Evolutionary conservation across 208 protist genomes (phyloP).

Genomic region (Leishmania aethiopica): DNA sequence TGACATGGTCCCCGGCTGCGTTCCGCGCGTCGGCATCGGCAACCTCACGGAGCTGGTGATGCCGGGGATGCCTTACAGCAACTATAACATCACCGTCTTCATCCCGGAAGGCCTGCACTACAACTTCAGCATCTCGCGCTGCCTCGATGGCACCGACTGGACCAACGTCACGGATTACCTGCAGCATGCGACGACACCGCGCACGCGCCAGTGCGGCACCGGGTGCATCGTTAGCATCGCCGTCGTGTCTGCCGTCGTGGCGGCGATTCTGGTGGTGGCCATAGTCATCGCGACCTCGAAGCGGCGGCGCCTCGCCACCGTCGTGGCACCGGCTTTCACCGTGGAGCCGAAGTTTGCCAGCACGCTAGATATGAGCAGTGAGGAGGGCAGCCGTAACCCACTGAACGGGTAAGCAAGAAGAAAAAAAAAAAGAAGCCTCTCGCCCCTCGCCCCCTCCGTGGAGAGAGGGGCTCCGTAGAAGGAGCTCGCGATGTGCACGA

Average conservation of each 20-base stretch:
- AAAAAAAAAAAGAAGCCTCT: not conserved
- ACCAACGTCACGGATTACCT: conserved; percentile 25
- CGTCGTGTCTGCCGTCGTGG: conserved; percentile 57
- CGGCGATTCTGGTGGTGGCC: conserved; percentile 52
- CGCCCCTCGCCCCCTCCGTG: not conserved
- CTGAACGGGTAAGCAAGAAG: conserved; percentile 12
- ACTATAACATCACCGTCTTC: conserved; percentile 53
- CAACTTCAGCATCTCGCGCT: conserved; percentile 42
- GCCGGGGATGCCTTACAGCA: conserved; percentile 7
- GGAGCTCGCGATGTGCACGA: not conserved
- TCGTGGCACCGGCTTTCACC: conserved; percentile 48
- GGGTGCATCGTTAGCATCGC: conserved; percentile 80
- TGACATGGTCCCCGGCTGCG: conserved; percentile 23
- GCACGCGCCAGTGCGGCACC: conserved; percentile 41
- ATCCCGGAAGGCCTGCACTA: conserved; percentile 36
- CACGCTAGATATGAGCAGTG: conserved; percentile 28
- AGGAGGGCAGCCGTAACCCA: conserved; percentile 36
- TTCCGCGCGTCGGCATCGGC: conserved; percentile 38
- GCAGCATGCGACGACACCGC: conserved; percentile 8
- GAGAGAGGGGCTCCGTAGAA: not conserved
- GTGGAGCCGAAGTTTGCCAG: conserved; percentile 52
- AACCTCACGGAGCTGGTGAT: conserved; percentile 46
- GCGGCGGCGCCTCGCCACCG: conserved; percentile 65
- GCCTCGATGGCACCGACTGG: conserved; percentile 57
- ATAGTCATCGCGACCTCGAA: conserved; percentile 78